Evolutionary conservation across 441 rosid genomes (phyloP).

Genomic region (Gossypium aridum): DNA sequence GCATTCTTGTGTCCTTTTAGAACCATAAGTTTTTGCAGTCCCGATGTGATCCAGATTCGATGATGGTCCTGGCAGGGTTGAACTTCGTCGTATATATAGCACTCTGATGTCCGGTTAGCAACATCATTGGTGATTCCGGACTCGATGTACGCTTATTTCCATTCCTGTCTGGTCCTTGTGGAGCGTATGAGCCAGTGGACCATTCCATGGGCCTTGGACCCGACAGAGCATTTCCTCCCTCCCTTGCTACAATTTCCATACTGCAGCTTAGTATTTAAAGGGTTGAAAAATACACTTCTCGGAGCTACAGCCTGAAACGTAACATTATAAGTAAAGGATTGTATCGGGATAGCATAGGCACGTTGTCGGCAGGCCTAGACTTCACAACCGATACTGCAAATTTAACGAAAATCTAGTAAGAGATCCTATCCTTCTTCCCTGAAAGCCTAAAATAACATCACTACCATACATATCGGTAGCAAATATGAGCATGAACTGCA

Average conservation of each 20-base stretch:
- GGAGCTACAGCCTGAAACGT: not conserved
- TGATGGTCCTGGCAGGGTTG: slow-evolving; percentile 67
- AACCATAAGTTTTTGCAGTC: slow-evolving; percentile 92
- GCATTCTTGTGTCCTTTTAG: slow-evolving; percentile 92
- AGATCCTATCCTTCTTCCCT: not conserved
- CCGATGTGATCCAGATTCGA: slow-evolving; percentile 90
- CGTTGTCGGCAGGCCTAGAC: not conserved
- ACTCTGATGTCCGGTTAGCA: slow-evolving; percentile 75
- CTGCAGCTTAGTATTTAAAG: not conserved
- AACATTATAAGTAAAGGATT: not conserved
- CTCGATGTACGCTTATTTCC: slow-evolving; percentile 62
- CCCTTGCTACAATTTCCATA: slow-evolving; percentile 65
- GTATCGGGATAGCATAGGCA: not conserved
- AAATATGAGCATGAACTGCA: not conserved
- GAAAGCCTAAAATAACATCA: not conserved
- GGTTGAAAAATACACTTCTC: not conserved
- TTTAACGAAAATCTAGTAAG: not conserved
- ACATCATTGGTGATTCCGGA: slow-evolving; percentile 85
- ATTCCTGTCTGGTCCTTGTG: slow-evolving; percentile 53
- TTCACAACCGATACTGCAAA: not conserved
- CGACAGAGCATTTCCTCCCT: slow-evolving; percentile 53
- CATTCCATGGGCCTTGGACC: slow-evolving; percentile 90
- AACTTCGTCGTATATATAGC: slow-evolving; percentile 80
- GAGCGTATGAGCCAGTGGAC: slow-evolving; percentile 58
- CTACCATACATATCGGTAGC: not conserved